Conservation (phyloP, 305 asterid genomes). For the Solanum hybrid region DNA sequence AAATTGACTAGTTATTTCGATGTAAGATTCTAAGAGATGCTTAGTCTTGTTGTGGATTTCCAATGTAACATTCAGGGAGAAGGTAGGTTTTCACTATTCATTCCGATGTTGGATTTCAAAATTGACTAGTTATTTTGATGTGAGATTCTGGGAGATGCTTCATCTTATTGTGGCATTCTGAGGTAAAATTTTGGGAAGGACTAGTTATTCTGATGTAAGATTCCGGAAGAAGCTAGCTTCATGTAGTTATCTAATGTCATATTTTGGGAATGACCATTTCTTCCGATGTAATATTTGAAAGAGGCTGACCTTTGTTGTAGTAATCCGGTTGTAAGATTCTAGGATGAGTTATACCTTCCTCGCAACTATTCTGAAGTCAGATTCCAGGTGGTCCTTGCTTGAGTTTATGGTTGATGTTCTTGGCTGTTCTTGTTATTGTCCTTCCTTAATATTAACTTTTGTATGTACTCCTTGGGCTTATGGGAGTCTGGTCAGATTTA, state of each 20-base stretch:
- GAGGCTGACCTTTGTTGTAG: background rate
- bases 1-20: too few species aligned
- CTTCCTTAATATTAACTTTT: background rate
- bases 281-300: background rate
- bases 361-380: background rate
- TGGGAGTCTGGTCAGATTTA: background rate
- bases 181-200: background rate
- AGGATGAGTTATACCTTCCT: background rate
- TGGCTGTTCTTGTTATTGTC: background rate
- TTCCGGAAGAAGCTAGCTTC: background rate
- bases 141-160: background rate
- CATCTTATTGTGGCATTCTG: background rate
- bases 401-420: background rate
- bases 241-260: background rate
- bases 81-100: background rate
- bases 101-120: background rate
- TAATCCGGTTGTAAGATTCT: too few species aligned
- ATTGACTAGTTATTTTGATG: background rate
- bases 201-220: background rate
- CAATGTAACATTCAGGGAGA: background rate
- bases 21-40: background rate
- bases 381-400: background rate
- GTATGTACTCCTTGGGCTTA: background rate
- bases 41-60: background rate
- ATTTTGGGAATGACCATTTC: background rate